phyloP scores from a whole-genome alignment of 805 yeast genomes.

The Metschnikowia amazonensis region DNA sequence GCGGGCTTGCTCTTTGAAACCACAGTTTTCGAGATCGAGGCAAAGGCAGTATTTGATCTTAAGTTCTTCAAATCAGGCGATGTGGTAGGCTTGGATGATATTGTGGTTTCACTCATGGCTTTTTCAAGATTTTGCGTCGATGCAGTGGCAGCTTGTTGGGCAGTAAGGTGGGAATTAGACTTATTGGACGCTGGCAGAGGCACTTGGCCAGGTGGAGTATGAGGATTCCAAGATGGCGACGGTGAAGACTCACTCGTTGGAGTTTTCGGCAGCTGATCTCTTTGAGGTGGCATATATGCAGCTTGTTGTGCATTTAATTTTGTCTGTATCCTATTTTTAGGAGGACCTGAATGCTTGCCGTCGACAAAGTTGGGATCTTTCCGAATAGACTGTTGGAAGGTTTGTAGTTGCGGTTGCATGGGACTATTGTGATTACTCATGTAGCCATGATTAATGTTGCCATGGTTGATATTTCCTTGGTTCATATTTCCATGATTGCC shows the following conservation, averaged over 20 bases:
- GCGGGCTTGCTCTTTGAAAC: slow-evolving; percentile 1
- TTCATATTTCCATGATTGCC: neutral
- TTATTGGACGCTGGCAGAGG: neutral
- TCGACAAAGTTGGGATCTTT: slow-evolving; percentile 1
- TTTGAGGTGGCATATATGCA: neutral
- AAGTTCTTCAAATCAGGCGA: slow-evolving; percentile 15
- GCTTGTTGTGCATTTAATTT: neutral
- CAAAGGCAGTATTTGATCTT: slow-evolving; percentile 22
- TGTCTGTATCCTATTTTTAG: neutral
- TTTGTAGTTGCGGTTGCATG: neutral
- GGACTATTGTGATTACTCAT: neutral
- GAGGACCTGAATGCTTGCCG: neutral
- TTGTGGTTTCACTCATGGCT: slow-evolving; percentile 10
- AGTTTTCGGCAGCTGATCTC: neutral
- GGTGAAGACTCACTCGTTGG: neutral
- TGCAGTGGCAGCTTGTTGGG: slow-evolving; percentile 11
- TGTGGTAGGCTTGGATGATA: slow-evolving; percentile 4
- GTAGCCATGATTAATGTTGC: neutral
- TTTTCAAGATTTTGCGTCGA: slow-evolving; percentile 11
- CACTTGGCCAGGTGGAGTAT: slow-evolving; percentile 2
- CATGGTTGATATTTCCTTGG: neutral
- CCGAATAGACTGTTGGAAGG: neutral
- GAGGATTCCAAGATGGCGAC: slow-evolving; percentile 2
- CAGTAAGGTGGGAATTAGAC: slow-evolving; percentile 12
- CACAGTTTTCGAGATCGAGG: slow-evolving; percentile 8